Evolutionary conservation across 2,329 filamentous ascomycete species (phyloP).

Genomic region (Diaporthe destruens): DNA sequence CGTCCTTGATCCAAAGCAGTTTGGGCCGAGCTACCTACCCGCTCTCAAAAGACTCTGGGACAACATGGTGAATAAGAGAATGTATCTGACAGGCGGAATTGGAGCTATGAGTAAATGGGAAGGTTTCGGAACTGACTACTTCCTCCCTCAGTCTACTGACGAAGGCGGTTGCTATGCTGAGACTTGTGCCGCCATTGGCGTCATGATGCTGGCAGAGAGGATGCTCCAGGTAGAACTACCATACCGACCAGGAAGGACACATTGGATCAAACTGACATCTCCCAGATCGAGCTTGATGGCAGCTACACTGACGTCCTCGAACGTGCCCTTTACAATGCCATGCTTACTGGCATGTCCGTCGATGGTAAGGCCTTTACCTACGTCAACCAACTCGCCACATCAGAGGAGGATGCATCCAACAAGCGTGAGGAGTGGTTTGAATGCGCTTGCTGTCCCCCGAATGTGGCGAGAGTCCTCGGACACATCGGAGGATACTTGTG

Average conservation of each 20-base stretch:
- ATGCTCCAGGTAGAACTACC: conserved; percentile 58
- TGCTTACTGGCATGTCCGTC: conserved; percentile 68
- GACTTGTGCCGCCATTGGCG: conserved; percentile 70
- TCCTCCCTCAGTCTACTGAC: conserved; percentile 68
- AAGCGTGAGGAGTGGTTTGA: conserved; percentile 69
- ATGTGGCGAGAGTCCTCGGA: conserved; percentile 66
- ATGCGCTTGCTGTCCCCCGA: conserved; percentile 71
- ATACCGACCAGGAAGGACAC: fast-evolving
- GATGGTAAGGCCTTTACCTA: conserved; percentile 71
- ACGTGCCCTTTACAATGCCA: conserved; percentile 70
- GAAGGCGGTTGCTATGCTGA: conserved; percentile 73
- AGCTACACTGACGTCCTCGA: conserved; percentile 71
- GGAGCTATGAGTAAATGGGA: conserved; percentile 70
- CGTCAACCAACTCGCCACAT: conserved; percentile 70
- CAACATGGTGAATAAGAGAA: conserved; percentile 71
- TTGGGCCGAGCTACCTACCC: conserved; percentile 43
- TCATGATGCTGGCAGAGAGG: conserved; percentile 71
- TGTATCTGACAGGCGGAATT: conserved; percentile 73
- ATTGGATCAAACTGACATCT: neutral
- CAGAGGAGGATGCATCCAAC: conserved; percentile 60
- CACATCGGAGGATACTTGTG: conserved; percentile 69
- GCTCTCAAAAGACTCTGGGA: conserved; percentile 65
- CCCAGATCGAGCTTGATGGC: conserved; percentile 58
- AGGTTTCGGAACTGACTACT: conserved; percentile 70
- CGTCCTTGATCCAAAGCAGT: conserved; percentile 49